Evolutionary conservation across 164 flowering plant genomes (phyloP), one percentile per base, ranked within the genome.

Genomic region (Dillenia turbinata): DNA sequence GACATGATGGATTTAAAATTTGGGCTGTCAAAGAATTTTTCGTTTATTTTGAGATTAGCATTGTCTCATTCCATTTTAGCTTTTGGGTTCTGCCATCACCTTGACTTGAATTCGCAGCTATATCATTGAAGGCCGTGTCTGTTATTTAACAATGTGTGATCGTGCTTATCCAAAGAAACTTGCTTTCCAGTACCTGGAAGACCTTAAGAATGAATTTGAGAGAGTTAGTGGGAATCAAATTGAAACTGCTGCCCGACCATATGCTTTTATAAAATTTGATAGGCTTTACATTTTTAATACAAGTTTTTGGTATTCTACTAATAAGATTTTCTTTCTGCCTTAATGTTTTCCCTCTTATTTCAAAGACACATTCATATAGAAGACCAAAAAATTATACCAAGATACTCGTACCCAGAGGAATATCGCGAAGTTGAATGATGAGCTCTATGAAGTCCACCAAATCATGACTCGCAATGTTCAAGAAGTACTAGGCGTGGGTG

Each of bases 401-500:
- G 97, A 91, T 68, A 91, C 96, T 1, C 87, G 78, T 54, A 89
- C 93, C 67, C 96, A 89, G 72, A 65, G 97, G 67, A 91, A 91
- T 72, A 81, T 91, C 62, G 67, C 93, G 62, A 91, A 91, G 73
- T 65, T 91, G 78, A 91, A 89, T 75, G 97, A 91, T 71, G 97
- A 91, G 63, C 93, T 91, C 44, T 89, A 87, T 73, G 96, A 92
- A 76, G 96, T 92, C 56, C 97, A 92, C 80, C 96, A 92, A 68
- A 87, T 92, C 65, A 92, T 87, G 97, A 92, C 97, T 55, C 94
- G 96, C 54, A 92, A 92, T 82, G 96, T 92, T 8, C 97, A 92
- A 74, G 97, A 92, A 73, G 97, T 92, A 63, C 94, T 92, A 69
- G 97, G 97, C 59, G 97, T 92, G 72, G 97, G 97, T 67, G 97